Evolutionary conservation across 192 early-diverging fungal genomes (phyloP), one percentile per base, ranked within the genome.

Genomic region (Backusella circina): DNA sequence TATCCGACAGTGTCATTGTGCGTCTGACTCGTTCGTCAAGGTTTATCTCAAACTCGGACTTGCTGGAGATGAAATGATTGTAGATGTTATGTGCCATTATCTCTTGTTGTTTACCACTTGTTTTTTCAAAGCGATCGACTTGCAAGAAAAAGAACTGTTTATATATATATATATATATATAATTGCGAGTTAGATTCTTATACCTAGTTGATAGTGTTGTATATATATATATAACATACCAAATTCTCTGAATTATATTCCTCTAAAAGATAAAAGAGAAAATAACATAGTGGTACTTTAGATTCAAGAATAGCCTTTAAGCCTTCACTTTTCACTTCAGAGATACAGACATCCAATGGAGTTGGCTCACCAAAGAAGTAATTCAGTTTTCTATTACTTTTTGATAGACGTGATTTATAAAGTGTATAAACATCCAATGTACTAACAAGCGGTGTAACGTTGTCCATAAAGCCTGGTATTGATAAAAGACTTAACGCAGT

Each of bases 221-320:
- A n/a, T n/a, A n/a, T n/a, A n/a, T n/a, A n/a, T n/a, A 1, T 57
- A 57, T 1, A 26, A 26, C 86, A 30, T 83, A 86, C 85, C 84
- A 87, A 75, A 36, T 87, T 87, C 50, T 87, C 86, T 12, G 78
- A 81, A 10, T 73, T 75, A 71, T 78, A 88, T 47, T 87, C 86
- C 65, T 87, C 86, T 39, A 87, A 75, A 39, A 87, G 72, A 18
- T 74, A 67, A 67, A 84, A 83, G n/a, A 87, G 64, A 47, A 87
- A 87, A 78, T 87, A 87, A 61, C 81, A 82, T 35, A 87, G 71
- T 31, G 86, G 86, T 13, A 88, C 70, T 36, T 88, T 87, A 3
- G 78, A 78, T 51, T 84, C 70, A 39, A 87, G 67, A 16, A 87
- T 77, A 2, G 86, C 86, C 41, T 84, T 87, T 30, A 87, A 67